These are phyloP conservation scores for Blastobotrys niveus DNA, from an alignment of 1,139 yeast species.

Conservation along the genomic window DNA sequence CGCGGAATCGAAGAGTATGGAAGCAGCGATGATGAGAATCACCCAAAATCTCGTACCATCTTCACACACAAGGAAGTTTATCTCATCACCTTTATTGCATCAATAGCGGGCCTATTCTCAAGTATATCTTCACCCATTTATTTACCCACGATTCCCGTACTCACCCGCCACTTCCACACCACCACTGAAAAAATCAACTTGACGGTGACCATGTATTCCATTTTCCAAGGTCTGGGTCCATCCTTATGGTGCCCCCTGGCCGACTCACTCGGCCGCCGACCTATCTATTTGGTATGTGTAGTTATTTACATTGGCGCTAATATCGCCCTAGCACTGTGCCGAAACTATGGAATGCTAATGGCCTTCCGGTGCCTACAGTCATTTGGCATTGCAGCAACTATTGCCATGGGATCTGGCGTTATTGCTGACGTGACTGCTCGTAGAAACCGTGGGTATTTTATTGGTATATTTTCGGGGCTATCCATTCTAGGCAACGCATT, in stretches of 20 bases:
- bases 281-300: slow-evolving; percentile 51
- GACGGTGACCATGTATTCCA: slow-evolving; percentile 64
- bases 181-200: slow-evolving; percentile 53
- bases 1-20: too few species aligned
- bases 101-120: slow-evolving; percentile 52
- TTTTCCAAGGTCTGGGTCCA: slow-evolving; percentile 69
- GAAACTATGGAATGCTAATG: slow-evolving; percentile 49
- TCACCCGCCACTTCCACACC: slow-evolving; percentile 48
- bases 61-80: slow-evolving; percentile 34
- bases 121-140: slow-evolving; percentile 66
- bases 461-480: slow-evolving; percentile 60
- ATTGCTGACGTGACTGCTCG: slow-evolving; percentile 63
- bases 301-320: slow-evolving; percentile 51
- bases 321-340: slow-evolving; percentile 53
- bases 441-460: slow-evolving; percentile 56
- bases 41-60: too few species aligned
- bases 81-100: slow-evolving; percentile 38
- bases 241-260: slow-evolving; percentile 58
- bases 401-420: slow-evolving; percentile 60
- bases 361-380: slow-evolving; percentile 64
- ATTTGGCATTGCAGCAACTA: slow-evolving; percentile 61
- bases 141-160: slow-evolving; percentile 60
- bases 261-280: slow-evolving; percentile 64
- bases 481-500: slow-evolving; percentile 66
- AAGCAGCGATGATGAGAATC: too few species aligned